A percentile compares a stretch with the other conserved stretches of the same genome.
Conservation (phyloP, 2,329 filamentous ascomycete species). For the Dothideomycetidae sp. region DNA sequence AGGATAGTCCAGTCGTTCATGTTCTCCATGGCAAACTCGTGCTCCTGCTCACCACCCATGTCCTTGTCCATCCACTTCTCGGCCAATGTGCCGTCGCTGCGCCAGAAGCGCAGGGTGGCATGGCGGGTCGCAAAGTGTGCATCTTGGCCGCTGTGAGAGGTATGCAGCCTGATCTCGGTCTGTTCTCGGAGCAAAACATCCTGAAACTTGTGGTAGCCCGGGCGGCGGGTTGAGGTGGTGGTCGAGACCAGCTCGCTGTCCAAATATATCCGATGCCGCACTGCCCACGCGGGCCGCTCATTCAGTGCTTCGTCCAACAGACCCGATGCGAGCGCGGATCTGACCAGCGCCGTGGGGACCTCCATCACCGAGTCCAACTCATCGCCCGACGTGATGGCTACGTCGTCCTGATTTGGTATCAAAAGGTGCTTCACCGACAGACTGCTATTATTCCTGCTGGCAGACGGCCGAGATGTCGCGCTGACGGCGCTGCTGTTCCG, state of each 20-base stretch:
- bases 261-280: conserved; percentile 7
- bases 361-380: conserved; percentile 9
- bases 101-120: conserved; percentile 8
- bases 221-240: conserved; percentile 7
- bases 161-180: conserved; percentile 7
- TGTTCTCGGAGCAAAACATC: conserved; percentile 8
- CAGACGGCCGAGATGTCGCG: conserved; percentile 3
- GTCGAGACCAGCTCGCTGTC: conserved; percentile 8
- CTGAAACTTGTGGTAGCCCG: conserved; percentile 9
- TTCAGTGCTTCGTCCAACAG: conserved; percentile 1
- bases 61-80: conserved; percentile 10
- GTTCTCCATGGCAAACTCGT: conserved; percentile 9
- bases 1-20: conserved; percentile 9
- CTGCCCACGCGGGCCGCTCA: conserved; percentile 4
- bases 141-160: conserved; percentile 2
- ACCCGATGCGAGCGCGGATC: conserved; percentile 2
- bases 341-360: neutral
- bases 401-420: conserved; percentile 2
- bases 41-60: conserved; percentile 9
- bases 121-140: conserved; percentile 8
- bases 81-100: conserved; percentile 2
- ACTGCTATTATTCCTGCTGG: neutral
- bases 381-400: conserved; percentile 8
- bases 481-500: conserved; percentile 5
- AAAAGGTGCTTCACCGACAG: conserved; percentile 4